These are phyloP conservation scores for Irpex lacteus DNA, from an alignment of 1,284 basidiomycete genomes.

Conservation along the genomic window DNA sequence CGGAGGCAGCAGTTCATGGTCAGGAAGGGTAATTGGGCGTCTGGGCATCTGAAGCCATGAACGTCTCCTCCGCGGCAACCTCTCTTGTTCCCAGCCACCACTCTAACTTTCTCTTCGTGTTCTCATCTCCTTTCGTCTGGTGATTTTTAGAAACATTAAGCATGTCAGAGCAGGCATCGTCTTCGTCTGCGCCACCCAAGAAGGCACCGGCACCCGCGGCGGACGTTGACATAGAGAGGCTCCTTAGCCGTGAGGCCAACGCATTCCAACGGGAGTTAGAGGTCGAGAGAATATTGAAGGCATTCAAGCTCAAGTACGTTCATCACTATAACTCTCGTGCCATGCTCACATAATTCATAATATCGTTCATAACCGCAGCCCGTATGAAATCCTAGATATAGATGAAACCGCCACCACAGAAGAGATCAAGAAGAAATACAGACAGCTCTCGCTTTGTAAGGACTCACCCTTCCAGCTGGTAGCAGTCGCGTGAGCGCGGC, in stretches of 20 bases:
- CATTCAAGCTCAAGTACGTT: slow-evolving; percentile 81
- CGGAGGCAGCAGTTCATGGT: slow-evolving; percentile 4
- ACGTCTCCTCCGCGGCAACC: not conserved
- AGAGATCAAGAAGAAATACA: slow-evolving; percentile 78
- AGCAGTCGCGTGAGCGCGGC: slow-evolving; percentile 1
- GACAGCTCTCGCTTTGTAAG: slow-evolving; percentile 79
- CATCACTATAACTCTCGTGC: not conserved
- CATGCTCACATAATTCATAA: not conserved
- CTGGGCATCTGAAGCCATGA: not conserved
- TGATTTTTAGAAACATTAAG: not conserved
- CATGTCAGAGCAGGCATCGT: slow-evolving; percentile 26
- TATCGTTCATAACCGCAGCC: slow-evolving; percentile 19
- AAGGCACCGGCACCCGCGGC: slow-evolving; percentile 22
- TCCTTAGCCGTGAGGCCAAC: slow-evolving; percentile 75
- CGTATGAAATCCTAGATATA: slow-evolving; percentile 77
- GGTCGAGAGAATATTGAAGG: slow-evolving; percentile 81
- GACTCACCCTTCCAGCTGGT: slow-evolving; percentile 15
- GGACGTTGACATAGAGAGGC: slow-evolving; percentile 63
- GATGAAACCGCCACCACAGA: slow-evolving; percentile 61
- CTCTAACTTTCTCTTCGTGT: not conserved
- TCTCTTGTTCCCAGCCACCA: not conserved
- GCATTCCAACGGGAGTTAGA: slow-evolving; percentile 81
- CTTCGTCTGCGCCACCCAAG: slow-evolving; percentile 13
- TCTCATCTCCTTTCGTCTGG: no score
- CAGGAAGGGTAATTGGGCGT: not conserved